These are phyloP conservation scores for Carnegiea gigantea DNA, from an alignment of 179 eudicot genomes.

Conservation along the genomic window DNA sequence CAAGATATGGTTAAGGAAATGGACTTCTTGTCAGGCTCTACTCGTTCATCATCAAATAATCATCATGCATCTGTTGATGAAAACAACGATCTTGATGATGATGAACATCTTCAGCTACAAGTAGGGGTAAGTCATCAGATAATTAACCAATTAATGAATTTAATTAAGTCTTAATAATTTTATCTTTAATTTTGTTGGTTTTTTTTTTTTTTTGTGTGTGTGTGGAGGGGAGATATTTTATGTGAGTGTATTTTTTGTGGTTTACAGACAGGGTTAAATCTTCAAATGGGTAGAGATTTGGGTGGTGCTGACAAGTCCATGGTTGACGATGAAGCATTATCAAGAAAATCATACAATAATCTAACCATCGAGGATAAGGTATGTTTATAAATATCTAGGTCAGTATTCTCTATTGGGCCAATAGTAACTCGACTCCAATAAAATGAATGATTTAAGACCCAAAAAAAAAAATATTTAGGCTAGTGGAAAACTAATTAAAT, in stretches of 20 bases:
- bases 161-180: background rate
- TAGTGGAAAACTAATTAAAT: no score
- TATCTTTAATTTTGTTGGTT: background rate
- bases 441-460: no score
- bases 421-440: no score
- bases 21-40: slow-evolving; percentile 41
- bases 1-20: slow-evolving; percentile 34
- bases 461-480: no score
- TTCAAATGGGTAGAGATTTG: slow-evolving; percentile 24
- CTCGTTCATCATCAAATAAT: background rate
- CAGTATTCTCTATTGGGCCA: no score
- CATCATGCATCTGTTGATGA: slow-evolving; percentile 9
- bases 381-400: background rate
- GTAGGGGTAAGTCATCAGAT: slow-evolving; percentile 27
- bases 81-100: slow-evolving; percentile 10
- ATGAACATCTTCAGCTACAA: slow-evolving; percentile 25
- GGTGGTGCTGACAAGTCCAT: slow-evolving; percentile 25
- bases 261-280: slow-evolving; percentile 41
- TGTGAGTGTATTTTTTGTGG: background rate
- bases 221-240: background rate
- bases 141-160: background rate
- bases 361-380: slow-evolving; percentile 34
- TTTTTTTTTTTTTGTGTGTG: background rate
- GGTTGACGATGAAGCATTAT: slow-evolving; percentile 25
- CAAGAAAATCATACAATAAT: slow-evolving; percentile 19